A percentile compares a stretch with the other conserved stretches of the same genome.
These are phyloP conservation scores for Colletotrichum eremochloae DNA, from an alignment of 2,329 filamentous ascomycete genomes.

Conservation along the genomic window DNA sequence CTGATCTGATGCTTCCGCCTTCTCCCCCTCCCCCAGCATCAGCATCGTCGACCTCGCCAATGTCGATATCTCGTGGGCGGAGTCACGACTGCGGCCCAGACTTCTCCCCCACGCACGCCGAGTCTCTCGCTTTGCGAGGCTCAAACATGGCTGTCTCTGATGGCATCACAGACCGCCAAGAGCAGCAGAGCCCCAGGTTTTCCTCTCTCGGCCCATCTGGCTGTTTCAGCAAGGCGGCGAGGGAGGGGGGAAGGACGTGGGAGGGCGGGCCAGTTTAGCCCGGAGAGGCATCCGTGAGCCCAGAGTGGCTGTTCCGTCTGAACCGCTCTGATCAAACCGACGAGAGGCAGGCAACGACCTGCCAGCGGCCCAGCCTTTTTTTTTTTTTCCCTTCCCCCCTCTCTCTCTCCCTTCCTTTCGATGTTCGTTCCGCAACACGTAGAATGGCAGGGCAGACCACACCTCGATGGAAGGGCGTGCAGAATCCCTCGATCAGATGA, in stretches of 20 bases:
- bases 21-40: background rate
- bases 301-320: slow-evolving; percentile 37
- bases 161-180: slow-evolving; percentile 9
- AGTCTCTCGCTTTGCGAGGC: slow-evolving; percentile 17
- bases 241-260: background rate
- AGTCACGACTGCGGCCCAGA: slow-evolving; percentile 7
- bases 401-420: background rate
- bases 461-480: slow-evolving; percentile 2
- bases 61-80: background rate
- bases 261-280: background rate
- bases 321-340: slow-evolving; percentile 7
- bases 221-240: slow-evolving; percentile 27
- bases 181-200: background rate
- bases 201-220: slow-evolving; percentile 23
- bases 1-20: too few species aligned
- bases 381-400: too few species aligned
- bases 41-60: slow-evolving; percentile 1
- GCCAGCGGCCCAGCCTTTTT: slow-evolving; percentile 1
- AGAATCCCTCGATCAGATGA: slow-evolving; percentile 18
- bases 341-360: background rate
- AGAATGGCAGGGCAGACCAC: background rate
- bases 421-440: background rate
- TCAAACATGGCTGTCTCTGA: slow-evolving; percentile 37
- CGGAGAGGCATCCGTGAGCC: slow-evolving; percentile 3
- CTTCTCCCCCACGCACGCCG: background rate